Conservation (phyloP, 1,284 basidiomycete genomes). For the Pseudozyma thailandica region DNA sequence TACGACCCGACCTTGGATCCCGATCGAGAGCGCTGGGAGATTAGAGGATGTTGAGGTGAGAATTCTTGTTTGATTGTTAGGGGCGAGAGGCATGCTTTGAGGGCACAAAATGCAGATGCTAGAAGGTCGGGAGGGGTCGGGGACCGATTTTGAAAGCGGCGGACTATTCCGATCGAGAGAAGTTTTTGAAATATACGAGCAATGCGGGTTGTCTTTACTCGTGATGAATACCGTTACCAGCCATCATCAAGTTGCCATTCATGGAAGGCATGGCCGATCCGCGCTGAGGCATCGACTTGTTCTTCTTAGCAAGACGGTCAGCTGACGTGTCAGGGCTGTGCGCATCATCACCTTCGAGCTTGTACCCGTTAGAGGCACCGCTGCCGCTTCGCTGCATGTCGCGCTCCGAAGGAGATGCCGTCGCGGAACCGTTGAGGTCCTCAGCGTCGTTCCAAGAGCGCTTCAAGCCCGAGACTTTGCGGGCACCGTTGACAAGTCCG, state of each 20-base stretch:
- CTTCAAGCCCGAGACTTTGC: conserved; percentile 52
- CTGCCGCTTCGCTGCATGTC: conserved; percentile 54
- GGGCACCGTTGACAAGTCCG: conserved; percentile 36
- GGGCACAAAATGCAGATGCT: conserved; percentile 2
- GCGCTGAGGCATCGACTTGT: conserved; percentile 39
- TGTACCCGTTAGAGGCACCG: conserved; percentile 43
- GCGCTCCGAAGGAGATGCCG: conserved; percentile 43
- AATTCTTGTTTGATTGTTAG: conserved; percentile 1
- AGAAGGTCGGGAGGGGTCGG: neutral
- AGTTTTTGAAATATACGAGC: too few relatives aligned
- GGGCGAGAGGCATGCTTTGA: neutral
- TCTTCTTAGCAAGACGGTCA: conserved; percentile 45
- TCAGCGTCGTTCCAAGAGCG: conserved; percentile 49
- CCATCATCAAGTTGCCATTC: conserved; percentile 47
- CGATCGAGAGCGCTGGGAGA: neutral
- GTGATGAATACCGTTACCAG: conserved; percentile 44
- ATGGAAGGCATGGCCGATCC: conserved; percentile 37
- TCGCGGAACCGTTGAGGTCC: conserved; percentile 40
- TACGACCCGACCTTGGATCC: neutral
- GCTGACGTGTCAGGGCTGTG: conserved; percentile 47
- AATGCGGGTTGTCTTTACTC: too few relatives aligned
- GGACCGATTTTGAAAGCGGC: neutral
- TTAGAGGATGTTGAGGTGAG: conserved; percentile 3
- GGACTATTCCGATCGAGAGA: conserved; percentile 3
- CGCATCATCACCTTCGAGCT: conserved; percentile 43